These are phyloP conservation scores for Parathielavia hyrcaniae DNA, from an alignment of 495 filamentous ascomycete species.

Conservation along the genomic window DNA sequence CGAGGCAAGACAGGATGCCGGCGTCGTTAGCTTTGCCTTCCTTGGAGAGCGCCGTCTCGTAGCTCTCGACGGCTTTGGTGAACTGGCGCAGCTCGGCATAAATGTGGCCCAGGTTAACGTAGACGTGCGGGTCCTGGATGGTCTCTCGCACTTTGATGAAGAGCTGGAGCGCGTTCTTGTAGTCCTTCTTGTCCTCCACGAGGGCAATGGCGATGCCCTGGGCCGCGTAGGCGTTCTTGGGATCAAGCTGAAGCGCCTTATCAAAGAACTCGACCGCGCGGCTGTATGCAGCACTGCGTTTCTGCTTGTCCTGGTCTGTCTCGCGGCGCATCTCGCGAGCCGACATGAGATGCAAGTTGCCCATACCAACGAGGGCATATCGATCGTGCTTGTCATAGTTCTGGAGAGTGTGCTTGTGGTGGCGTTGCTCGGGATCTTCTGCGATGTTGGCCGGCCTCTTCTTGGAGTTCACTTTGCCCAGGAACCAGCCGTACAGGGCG, in stretches of 20 bases:
- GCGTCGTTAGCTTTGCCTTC: slow-evolving; percentile 70
- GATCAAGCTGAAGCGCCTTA: slow-evolving; percentile 87
- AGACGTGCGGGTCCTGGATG: slow-evolving; percentile 76
- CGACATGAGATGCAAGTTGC: slow-evolving; percentile 77
- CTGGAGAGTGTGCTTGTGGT: slow-evolving; percentile 93
- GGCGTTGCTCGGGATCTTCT: slow-evolving; percentile 84
- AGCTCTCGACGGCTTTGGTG: slow-evolving; percentile 83
- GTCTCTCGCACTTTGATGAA: slow-evolving; percentile 85
- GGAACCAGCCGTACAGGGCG: slow-evolving; percentile 88
- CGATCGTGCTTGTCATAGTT: slow-evolving; percentile 93
- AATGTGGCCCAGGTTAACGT: slow-evolving; percentile 87
- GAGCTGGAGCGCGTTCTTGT: slow-evolving; percentile 69
- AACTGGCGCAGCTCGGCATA: slow-evolving; percentile 86
- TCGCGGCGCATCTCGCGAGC: slow-evolving; percentile 92
- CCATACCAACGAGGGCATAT: slow-evolving; percentile 92
- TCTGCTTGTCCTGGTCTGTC: slow-evolving; percentile 81
- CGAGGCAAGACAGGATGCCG: slow-evolving; percentile 80
- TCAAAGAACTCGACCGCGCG: slow-evolving; percentile 97
- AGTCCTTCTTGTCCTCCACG: slow-evolving; percentile 86
- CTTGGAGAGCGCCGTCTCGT: slow-evolving; percentile 81
- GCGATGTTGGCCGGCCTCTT: slow-evolving; percentile 70
- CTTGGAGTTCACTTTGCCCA: slow-evolving; percentile 66
- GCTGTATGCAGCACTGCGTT: slow-evolving; percentile 75
- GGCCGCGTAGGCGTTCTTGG: slow-evolving; percentile 89
- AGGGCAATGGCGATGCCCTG: slow-evolving; percentile 93